These are phyloP conservation scores for Botrytis byssoidea DNA, from an alignment of 2,329 filamentous ascomycete genomes.

Conservation along the genomic window DNA sequence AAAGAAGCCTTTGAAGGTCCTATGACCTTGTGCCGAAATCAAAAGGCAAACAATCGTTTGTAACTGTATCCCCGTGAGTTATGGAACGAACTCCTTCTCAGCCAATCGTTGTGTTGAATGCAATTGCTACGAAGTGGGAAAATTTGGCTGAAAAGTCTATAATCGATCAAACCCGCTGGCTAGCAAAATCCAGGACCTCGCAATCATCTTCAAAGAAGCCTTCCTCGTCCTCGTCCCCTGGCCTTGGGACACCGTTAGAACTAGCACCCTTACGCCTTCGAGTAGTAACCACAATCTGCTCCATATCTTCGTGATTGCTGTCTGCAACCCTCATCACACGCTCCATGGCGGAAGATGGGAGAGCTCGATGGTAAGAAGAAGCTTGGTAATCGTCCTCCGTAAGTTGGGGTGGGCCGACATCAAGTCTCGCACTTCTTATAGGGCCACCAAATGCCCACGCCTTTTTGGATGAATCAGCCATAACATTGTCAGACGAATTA, in stretches of 20 bases:
- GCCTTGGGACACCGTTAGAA: slow-evolving; percentile 41
- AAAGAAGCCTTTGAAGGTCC: slow-evolving; percentile 2
- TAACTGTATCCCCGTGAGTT: neutral
- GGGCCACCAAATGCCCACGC: slow-evolving; percentile 61
- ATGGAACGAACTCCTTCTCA: neutral
- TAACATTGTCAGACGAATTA: slow-evolving; percentile 31
- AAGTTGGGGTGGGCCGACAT: slow-evolving; percentile 49
- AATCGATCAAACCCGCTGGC: slow-evolving; percentile 56
- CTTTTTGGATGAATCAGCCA: slow-evolving; percentile 22
- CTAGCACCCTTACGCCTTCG: slow-evolving; percentile 62
- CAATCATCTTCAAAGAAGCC: slow-evolving; percentile 93
- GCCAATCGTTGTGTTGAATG: neutral
- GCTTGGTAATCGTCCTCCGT: slow-evolving; percentile 53
- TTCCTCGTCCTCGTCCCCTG: slow-evolving; percentile 58
- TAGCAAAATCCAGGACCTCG: slow-evolving; percentile 85
- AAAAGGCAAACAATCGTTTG: neutral
- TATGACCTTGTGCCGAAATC: neutral
- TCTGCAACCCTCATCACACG: slow-evolving; percentile 55
- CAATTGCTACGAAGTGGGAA: neutral
- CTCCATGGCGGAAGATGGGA: slow-evolving; percentile 64
- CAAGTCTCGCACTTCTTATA: slow-evolving; percentile 51
- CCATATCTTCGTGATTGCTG: slow-evolving; percentile 49
- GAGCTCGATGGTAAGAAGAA: slow-evolving; percentile 52
- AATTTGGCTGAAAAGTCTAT: neutral
- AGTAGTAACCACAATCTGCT: slow-evolving; percentile 81